A percentile compares a stretch with the other conserved stretches of the same genome.
phyloP scores from a whole-genome alignment of 1,284 basidiomycete species.

The Apiotrichum montevideense region DNA sequence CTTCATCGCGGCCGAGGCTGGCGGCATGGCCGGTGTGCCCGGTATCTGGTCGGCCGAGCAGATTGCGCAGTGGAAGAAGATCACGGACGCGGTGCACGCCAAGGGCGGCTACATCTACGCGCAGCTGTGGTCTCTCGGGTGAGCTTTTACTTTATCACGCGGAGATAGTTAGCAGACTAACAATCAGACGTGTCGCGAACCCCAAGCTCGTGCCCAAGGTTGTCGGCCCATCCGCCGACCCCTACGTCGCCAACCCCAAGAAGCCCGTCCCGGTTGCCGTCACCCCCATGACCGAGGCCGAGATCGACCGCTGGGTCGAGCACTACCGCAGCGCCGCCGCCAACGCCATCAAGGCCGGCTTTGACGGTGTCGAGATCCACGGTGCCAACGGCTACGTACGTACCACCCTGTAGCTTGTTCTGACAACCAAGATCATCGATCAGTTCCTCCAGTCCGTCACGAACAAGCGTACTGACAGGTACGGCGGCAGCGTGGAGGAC shows the following conservation, averaged over 20 bases:
- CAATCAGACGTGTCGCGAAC: conserved; percentile 6
- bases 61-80: conserved; percentile 36
- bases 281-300: conserved; percentile 21
- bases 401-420: neutral
- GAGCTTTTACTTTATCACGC: neutral
- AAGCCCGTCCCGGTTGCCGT: neutral
- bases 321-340: conserved; percentile 52
- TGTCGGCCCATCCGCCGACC: conserved; percentile 28
- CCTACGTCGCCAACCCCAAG: conserved; percentile 7
- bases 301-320: conserved; percentile 47
- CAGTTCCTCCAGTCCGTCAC: conserved; percentile 55
- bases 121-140: conserved; percentile 54
- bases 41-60: conserved; percentile 33
- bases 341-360: conserved; percentile 57
- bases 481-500: conserved; percentile 57
- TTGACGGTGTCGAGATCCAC: conserved; percentile 60
- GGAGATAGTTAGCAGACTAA: neutral
- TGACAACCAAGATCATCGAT: conserved; percentile 35
- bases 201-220: conserved; percentile 8
- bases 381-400: conserved; percentile 29
- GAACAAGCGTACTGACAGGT: conserved; percentile 58
- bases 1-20: conserved; percentile 23
- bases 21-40: conserved; percentile 23
- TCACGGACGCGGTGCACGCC: conserved; percentile 49
- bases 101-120: conserved; percentile 50